A percentile compares a stretch with the other conserved stretches of the same genome.
These are phyloP conservation scores for Pichia cabralensis DNA, from an alignment of 805 yeast genomes.

Conservation along the genomic window DNA sequence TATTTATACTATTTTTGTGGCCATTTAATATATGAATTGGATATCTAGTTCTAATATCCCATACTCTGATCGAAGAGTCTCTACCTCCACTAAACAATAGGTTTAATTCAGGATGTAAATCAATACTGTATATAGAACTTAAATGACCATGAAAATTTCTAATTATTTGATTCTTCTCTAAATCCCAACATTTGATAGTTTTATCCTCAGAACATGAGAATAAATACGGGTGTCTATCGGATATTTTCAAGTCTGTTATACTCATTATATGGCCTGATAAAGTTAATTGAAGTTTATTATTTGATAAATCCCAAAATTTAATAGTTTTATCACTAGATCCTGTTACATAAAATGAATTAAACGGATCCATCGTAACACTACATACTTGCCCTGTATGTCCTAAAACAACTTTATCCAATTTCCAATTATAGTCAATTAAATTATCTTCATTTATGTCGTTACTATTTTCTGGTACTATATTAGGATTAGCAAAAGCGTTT, in stretches of 20 bases:
- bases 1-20: constrained; percentile 66
- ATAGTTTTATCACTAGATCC: constrained; percentile 87
- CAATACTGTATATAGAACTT: constrained; percentile 78
- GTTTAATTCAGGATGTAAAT: constrained; percentile 80
- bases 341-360: constrained; percentile 83
- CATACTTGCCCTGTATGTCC: constrained; percentile 95
- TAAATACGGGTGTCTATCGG: constrained; percentile 73
- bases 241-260: constrained; percentile 65
- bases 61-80: constrained; percentile 75
- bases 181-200: constrained; percentile 90
- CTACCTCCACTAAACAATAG: constrained; percentile 80
- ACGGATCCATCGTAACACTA: constrained; percentile 73
- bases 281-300: constrained; percentile 59
- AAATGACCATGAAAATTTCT: constrained; percentile 92
- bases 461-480: constrained; percentile 17
- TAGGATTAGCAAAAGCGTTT: constrained; percentile 16
- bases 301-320: constrained; percentile 83
- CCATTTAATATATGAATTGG: constrained; percentile 75
- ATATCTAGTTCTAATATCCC: constrained; percentile 83
- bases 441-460: constrained; percentile 12
- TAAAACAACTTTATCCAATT: constrained; percentile 57
- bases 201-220: constrained; percentile 93
- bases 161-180: constrained; percentile 72
- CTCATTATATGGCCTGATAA: constrained; percentile 89
- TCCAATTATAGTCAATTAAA: constrained; percentile 52